A percentile compares a stretch with the other conserved stretches of the same genome.
Evolutionary conservation across 768 basidiomycete genomes (phyloP).

Genomic region (Kwoniella dejecticola): DNA sequence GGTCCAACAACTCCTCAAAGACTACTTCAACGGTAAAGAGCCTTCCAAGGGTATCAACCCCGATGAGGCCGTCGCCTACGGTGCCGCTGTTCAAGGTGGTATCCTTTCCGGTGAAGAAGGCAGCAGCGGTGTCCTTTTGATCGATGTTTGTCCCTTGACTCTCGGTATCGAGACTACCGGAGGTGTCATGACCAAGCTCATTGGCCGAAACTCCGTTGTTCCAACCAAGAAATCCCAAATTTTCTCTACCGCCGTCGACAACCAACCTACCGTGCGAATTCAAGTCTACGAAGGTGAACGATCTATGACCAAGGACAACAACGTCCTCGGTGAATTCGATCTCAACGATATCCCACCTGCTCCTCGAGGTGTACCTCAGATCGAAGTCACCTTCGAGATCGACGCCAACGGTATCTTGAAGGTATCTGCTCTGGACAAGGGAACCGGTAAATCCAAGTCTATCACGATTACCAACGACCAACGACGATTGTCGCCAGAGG

Average conservation of each 20-base stretch:
- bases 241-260: conserved; percentile 57
- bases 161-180: conserved; percentile 89
- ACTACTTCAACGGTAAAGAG: conserved; percentile 98
- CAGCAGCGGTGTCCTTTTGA: conserved; percentile 83
- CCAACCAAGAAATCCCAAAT: conserved; percentile 57
- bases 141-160: conserved; percentile 77
- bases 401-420: conserved; percentile 80
- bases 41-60: conserved; percentile 99
- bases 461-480: conserved; percentile 67
- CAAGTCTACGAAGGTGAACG: conserved; percentile 81
- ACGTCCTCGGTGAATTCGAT: conserved; percentile 97
- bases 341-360: conserved; percentile 94
- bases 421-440: conserved; percentile 93
- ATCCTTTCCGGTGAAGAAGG: conserved; percentile 93
- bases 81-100: conserved; percentile 98
- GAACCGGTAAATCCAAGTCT: conserved; percentile 82
- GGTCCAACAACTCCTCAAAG: conserved; percentile 94
- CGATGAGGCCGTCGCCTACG: conserved; percentile 97
- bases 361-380: conserved; percentile 94
- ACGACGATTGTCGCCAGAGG: conserved; percentile 93
- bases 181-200: conserved; percentile 98
- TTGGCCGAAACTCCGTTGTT: conserved; percentile 57
- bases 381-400: conserved; percentile 97
- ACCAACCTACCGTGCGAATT: conserved; percentile 57
- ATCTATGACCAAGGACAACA: conserved; percentile 98